phyloP scores from a whole-genome alignment of 139 green algal genomes.

The Nannochloris sp. region DNA sequence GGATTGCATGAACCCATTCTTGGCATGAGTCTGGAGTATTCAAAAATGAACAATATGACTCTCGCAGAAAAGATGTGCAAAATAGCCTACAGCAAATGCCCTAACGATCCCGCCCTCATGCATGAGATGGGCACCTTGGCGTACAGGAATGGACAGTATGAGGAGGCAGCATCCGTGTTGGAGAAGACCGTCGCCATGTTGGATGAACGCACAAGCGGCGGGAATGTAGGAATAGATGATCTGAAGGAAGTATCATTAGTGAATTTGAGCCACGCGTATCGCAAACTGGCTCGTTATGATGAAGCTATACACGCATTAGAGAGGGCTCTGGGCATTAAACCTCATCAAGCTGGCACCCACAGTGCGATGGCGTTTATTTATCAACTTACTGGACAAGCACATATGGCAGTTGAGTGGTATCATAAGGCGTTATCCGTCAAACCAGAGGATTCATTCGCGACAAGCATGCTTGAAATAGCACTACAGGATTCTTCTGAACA shows the following conservation, averaged over 20 bases:
- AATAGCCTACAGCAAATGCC: conserved; percentile 61
- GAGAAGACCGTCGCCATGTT: conserved; percentile 39
- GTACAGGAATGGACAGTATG: conserved; percentile 43
- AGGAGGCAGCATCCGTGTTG: conserved; percentile 2
- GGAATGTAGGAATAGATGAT: conserved; percentile 16
- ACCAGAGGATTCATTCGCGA: conserved; percentile 66
- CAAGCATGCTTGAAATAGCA: conserved; percentile 68
- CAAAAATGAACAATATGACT: conserved; percentile 78
- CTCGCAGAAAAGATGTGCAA: conserved; percentile 61
- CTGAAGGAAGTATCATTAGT: conserved; percentile 72
- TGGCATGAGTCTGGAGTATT: conserved; percentile 81
- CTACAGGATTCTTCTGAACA: conserved; percentile 35
- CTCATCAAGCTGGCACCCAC: conserved; percentile 47
- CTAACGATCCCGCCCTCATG: conserved; percentile 65
- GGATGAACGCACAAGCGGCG: conserved; percentile 34
- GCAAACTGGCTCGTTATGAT: conserved; percentile 57
- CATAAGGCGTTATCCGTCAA: conserved; percentile 70
- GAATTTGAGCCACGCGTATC: conserved; percentile 79
- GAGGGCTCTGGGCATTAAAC: conserved; percentile 4
- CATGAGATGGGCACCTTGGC: conserved; percentile 86
- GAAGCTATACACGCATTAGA: conserved; percentile 11
- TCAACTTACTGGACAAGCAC: conserved; percentile 60
- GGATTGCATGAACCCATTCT: conserved; percentile 84
- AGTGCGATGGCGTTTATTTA: conserved; percentile 66
- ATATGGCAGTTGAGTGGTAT: conserved; percentile 72